phyloP scores from a whole-genome alignment of 1,284 basidiomycete genomes.

The Trametes polyzona region DNA sequence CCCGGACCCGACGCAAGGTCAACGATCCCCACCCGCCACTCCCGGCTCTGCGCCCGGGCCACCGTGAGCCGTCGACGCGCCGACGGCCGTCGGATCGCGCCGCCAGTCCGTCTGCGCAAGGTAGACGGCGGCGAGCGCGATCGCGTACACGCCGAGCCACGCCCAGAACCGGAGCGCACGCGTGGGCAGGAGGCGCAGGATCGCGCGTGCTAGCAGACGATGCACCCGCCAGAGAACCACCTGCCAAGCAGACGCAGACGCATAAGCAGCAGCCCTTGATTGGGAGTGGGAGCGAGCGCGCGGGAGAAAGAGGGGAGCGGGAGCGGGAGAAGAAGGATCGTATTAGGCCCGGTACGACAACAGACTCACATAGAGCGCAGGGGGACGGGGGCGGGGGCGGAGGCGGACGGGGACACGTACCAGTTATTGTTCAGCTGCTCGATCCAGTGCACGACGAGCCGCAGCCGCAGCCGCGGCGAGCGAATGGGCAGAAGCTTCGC shows the following conservation, averaged over 20 bases:
- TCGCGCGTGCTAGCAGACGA: conserved; percentile 36
- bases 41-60: too few relatives aligned
- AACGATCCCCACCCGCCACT: too few relatives aligned
- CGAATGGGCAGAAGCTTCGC: conserved; percentile 91
- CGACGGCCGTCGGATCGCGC: neutral
- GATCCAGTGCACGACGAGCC: conserved; percentile 93
- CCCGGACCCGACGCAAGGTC: too few relatives aligned
- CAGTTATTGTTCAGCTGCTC: conserved; percentile 75
- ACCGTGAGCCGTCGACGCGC: neutral
- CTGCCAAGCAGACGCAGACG: conserved; percentile 39
- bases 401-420: conserved; percentile 49
- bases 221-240: conserved; percentile 55
- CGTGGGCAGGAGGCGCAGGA: too few relatives aligned
- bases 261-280: conserved; percentile 37
- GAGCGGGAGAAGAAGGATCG: conserved; percentile 1
- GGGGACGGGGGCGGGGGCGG: conserved; percentile 1
- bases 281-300: neutral
- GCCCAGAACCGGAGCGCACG: conserved; percentile 16
- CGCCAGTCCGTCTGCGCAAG: conserved; percentile 20
- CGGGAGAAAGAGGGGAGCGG: neutral
- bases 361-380: neutral
- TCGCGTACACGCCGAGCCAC: conserved; percentile 23
- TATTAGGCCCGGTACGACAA: conserved; percentile 18
- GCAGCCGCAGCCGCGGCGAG: conserved; percentile 75
- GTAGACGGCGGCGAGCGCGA: conserved; percentile 25